Conservation (phyloP, 2,329 filamentous ascomycete genomes). For the Fusarium transvaalense region DNA sequence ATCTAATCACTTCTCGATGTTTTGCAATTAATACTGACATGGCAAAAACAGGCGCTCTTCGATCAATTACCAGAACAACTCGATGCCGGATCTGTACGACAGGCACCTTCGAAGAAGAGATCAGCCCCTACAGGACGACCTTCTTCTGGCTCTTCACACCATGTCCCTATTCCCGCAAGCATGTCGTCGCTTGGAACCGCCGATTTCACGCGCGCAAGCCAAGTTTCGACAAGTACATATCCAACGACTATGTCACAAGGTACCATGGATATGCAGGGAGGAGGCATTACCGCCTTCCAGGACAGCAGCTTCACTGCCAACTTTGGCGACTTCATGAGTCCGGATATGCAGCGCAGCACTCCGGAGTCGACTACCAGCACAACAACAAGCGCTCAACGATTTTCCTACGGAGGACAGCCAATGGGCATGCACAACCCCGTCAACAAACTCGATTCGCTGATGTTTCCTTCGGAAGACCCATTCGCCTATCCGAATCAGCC, state of each 20-base stretch:
- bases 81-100: slow-evolving; percentile 62
- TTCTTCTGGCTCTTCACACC: slow-evolving; percentile 47
- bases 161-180: slow-evolving; percentile 49
- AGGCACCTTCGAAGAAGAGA: slow-evolving; percentile 66
- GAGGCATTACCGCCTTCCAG: slow-evolving; percentile 50
- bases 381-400: slow-evolving; percentile 56
- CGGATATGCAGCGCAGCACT: slow-evolving; percentile 60
- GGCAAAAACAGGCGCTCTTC: slow-evolving; percentile 76
- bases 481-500: slow-evolving; percentile 85
- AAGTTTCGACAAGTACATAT: slow-evolving; percentile 47
- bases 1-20: slow-evolving; percentile 24
- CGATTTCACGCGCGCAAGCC: slow-evolving; percentile 52
- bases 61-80: slow-evolving; percentile 83
- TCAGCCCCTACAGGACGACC: slow-evolving; percentile 61
- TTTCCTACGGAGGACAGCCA: slow-evolving; percentile 51
- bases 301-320: slow-evolving; percentile 55
- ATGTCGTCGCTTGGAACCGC: slow-evolving; percentile 53
- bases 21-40: slow-evolving; percentile 37
- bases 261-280: slow-evolving; percentile 54
- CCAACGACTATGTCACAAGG: slow-evolving; percentile 46
- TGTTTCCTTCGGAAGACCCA: slow-evolving; percentile 83
- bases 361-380: slow-evolving; percentile 59
- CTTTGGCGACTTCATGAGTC: slow-evolving; percentile 60
- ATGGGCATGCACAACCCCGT: slow-evolving; percentile 60
- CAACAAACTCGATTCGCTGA: slow-evolving; percentile 79